These are phyloP conservation scores for Tetrapyrgos nigripes DNA, from an alignment of 1,284 basidiomycete species.

Conservation along the genomic window DNA sequence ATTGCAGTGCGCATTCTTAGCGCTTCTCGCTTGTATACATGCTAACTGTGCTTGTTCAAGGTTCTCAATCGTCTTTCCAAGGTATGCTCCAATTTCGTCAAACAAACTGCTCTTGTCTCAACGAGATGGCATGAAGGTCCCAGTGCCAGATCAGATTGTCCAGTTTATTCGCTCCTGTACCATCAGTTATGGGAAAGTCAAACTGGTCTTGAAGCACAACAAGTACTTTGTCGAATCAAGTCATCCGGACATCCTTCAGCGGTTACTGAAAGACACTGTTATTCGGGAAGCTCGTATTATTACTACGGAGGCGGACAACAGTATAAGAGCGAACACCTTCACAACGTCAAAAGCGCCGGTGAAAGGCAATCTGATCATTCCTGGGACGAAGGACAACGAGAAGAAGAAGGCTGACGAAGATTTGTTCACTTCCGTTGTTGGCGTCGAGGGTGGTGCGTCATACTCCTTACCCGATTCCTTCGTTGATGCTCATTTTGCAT, in stretches of 20 bases:
- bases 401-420: conserved; percentile 76
- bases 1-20: conserved; percentile 80
- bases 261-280: conserved; percentile 83
- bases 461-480: conserved; percentile 1
- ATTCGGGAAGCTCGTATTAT: conserved; percentile 85
- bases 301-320: conserved; percentile 65
- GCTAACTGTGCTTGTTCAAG: conserved; percentile 42
- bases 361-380: conserved; percentile 83
- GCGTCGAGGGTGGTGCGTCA: conserved; percentile 82
- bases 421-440: conserved; percentile 90
- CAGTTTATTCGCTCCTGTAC: conserved; percentile 89
- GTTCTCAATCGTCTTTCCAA: conserved; percentile 89
- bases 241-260: conserved; percentile 90
- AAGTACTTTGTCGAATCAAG: conserved; percentile 94
- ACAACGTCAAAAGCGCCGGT: conserved; percentile 85
- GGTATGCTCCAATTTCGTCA: conserved; percentile 44
- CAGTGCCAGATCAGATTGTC: conserved; percentile 59
- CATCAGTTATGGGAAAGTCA: conserved; percentile 95
- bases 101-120: not conserved
- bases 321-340: conserved; percentile 80
- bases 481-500: conserved; percentile 11
- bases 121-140: too few species aligned
- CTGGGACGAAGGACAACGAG: conserved; percentile 80
- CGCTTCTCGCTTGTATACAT: conserved; percentile 18
- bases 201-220: conserved; percentile 96